Base-by-base conservation (phyloP, 139 green algal species). In the Eudorina sp. region DNA sequence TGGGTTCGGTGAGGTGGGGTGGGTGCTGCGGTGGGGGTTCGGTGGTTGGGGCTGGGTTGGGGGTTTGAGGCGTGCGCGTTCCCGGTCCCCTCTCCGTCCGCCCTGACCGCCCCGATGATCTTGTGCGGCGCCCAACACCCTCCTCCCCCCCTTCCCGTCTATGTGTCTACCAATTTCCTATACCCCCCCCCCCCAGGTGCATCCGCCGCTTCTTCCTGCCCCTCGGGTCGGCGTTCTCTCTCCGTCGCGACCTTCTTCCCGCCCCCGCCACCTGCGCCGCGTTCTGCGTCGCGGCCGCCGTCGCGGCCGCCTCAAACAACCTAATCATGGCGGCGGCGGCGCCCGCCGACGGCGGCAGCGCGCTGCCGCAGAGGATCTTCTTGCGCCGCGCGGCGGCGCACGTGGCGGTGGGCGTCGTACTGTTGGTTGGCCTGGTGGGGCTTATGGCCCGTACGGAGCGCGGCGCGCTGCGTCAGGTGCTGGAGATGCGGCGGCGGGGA, bases 351-450 rank as follows among this genome's bases (percentile, higher is more conserved):
- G n/a, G 46, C 64, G 43, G 31, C 38, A 11, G 3, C 0, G 3
- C 70, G 34, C 36, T 58, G 62, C 43, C 81, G 27, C 45, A 80
- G 53, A 69, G 34, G 34, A 46, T 73, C n/a, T 88, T 88, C 46
- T 48, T 88, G 48, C 62, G 53, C 23, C 79, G 55, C n/a, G 78
- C 68, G 38, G 86, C 19, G 8, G 1, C 78, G 62, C 93, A 95
- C 69, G 86, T 93, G 48, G 76, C 46, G 6, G 92, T 96, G 21
- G 94, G 92, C 2, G 76, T 76, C 3, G 62, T 58, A 8, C 84
- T 87, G 46, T 23, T 96, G 46, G 88, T 27, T 0, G 62, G 21
- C 14, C 86, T 94, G 53, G 9, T 78, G 36, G 51, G 45, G n/a
- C 53, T 75, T 5, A 75, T 92, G 34, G 31, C 41, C 6, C 45